Evolutionary conservation across 2,329 filamentous ascomycete species (phyloP), one percentile per base, ranked within the genome.

Genomic region (Ceratocystis lukuohia): DNA sequence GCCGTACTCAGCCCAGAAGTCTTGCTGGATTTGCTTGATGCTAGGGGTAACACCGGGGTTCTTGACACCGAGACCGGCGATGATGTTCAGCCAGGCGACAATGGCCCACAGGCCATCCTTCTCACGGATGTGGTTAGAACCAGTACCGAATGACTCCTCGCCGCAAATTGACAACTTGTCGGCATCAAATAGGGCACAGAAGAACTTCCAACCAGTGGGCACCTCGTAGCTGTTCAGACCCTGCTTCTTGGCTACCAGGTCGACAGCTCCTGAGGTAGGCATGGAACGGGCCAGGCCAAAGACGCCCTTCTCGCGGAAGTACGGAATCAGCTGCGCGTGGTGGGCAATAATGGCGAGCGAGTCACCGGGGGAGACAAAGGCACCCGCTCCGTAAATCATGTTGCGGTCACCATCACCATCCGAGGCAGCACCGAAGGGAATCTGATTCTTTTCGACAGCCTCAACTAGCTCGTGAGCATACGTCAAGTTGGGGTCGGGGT

Each of bases 41-140:
- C 89, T 96, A 63, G 93, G 92, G 2, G 88, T 91, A 71, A 89
- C 86, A 68, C 81, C 85, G 22, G 89, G 85, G 73, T 88, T 88
- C 75, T 91, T 83, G 75, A 94, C 86, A 70, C 92, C 92, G 61
- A 97, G 86, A 70, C 90, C 93, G 69, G 94, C 94, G 72, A 99
- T 95, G 76, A 99, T 96, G 82, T 99, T 99, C 72, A 99, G 80
- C 94, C 94, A 99, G 41, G 94, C 94, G 65, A 96, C 88, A 69
- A 99, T 84, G 68, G 94, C 94, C 94, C 94, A 99, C 53, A 99
- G 84, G 69, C 94, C 94, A 74, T 99, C 94, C 84, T 99, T 99
- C 81, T 99, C 94, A 72, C 94, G 91, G 74, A 99, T 96, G 78
- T 99, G 94, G 81, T 99, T 96, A 77, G 89, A 96, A 48, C 94